Conservation (phyloP, 345 rosid species). For the Boechera divaricarpa region DNA sequence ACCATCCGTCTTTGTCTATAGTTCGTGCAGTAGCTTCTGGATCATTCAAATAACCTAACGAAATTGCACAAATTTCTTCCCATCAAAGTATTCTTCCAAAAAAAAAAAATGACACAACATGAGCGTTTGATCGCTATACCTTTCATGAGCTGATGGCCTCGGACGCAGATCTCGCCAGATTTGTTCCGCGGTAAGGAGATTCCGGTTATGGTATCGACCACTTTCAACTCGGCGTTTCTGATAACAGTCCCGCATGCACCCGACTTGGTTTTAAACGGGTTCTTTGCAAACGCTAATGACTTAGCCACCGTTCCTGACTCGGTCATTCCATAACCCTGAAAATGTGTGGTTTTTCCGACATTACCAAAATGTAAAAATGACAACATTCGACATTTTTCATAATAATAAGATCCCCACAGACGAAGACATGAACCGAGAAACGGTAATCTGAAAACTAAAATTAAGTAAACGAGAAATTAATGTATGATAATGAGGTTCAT, state of each 20-base stretch:
- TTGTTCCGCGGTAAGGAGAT: constrained; percentile 61
- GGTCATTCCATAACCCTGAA: constrained; percentile 94
- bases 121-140: constrained; percentile 46
- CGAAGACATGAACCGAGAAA: constrained; percentile 29
- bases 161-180: constrained; percentile 82
- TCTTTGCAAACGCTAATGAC: constrained; percentile 80
- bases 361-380: background rate
- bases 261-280: constrained; percentile 67
- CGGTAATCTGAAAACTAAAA: background rate
- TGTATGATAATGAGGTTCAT: constrained; percentile 3
- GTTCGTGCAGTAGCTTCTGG: constrained; percentile 53
- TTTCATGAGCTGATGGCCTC: constrained; percentile 90
- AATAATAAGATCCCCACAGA: constrained; percentile 1
- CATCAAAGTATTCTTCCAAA: background rate
- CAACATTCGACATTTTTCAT: background rate
- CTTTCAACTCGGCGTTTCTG: constrained; percentile 91
- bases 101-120: background rate
- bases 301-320: constrained; percentile 92
- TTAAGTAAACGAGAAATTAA: constrained; percentile 3
- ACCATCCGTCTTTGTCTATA: constrained; percentile 66
- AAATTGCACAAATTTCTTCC: background rate
- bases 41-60: constrained; percentile 57
- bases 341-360: background rate
- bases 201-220: constrained; percentile 72
- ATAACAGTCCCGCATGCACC: constrained; percentile 90